phyloP scores from a whole-genome alignment of 1,139 yeast genomes.

The Protomyces pachydermus region DNA sequence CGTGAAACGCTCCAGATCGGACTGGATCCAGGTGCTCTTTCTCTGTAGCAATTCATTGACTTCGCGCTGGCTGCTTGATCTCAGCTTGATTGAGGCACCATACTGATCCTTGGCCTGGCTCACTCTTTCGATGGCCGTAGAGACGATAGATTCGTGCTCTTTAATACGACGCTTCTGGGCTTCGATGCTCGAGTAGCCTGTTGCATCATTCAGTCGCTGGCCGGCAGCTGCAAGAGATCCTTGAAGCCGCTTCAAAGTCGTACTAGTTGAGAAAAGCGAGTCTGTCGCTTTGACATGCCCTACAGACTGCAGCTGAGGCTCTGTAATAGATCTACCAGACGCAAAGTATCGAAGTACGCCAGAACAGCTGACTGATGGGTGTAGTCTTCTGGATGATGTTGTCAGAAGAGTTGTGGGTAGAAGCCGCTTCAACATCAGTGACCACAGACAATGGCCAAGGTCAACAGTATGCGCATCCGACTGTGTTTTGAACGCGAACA shows the following conservation, averaged over 20 bases:
- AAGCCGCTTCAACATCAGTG: too few species aligned
- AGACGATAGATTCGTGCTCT: constrained; percentile 32
- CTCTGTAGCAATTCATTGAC: constrained; percentile 84
- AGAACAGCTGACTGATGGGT: too few species aligned
- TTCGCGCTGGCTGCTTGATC: constrained; percentile 74
- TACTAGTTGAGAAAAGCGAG: neutral
- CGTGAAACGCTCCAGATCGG: constrained; percentile 80
- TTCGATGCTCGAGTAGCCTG: constrained; percentile 85
- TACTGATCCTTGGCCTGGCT: constrained; percentile 52
- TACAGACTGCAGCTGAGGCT: too few species aligned
- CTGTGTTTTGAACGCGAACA: too few species aligned
- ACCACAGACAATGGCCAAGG: too few species aligned
- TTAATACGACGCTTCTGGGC: constrained; percentile 60
- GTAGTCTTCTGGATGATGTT: too few species aligned
- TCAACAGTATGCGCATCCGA: too few species aligned
- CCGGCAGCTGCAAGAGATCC: constrained; percentile 66
- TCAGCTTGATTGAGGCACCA: constrained; percentile 56
- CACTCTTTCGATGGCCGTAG: constrained; percentile 37
- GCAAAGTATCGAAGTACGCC: too few species aligned
- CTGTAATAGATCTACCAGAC: too few species aligned
- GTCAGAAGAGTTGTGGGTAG: too few species aligned
- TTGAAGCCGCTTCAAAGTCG: constrained; percentile 42
- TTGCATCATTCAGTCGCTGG: constrained; percentile 74
- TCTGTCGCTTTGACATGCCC: neutral
- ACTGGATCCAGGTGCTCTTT: constrained; percentile 72